A percentile compares a stretch with the other conserved stretches of the same genome.
These are phyloP conservation scores for Ceratocystis ficicola DNA, from an alignment of 2,329 filamentous ascomycete genomes.

Conservation along the genomic window DNA sequence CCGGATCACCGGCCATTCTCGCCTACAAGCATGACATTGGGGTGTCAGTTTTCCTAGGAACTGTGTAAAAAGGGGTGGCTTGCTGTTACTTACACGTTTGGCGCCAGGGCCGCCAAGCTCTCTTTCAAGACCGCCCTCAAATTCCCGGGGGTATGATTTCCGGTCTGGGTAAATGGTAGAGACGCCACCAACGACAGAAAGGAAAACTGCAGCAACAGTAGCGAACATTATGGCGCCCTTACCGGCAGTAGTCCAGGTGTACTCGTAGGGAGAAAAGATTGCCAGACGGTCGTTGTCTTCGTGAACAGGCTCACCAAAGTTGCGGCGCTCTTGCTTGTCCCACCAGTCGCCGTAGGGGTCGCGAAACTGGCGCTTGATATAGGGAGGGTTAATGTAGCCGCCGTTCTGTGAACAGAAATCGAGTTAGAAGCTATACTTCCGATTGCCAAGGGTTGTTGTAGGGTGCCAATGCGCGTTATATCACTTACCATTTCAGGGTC, in stretches of 20 bases:
- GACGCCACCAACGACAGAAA: slow-evolving; percentile 55
- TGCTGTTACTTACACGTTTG: slow-evolving; percentile 44
- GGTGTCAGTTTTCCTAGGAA: slow-evolving; percentile 11
- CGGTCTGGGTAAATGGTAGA: slow-evolving; percentile 60
- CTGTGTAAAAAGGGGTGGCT: neutral
- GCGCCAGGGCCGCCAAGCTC: slow-evolving; percentile 62
- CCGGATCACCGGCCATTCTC: slow-evolving; percentile 43
- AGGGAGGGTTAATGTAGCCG: slow-evolving; percentile 66
- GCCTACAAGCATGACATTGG: slow-evolving; percentile 32
- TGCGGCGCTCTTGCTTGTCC: slow-evolving; percentile 93
- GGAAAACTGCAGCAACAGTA: slow-evolving; percentile 50
- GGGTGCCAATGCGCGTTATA: neutral
- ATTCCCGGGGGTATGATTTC: slow-evolving; percentile 56
- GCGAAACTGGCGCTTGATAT: slow-evolving; percentile 78
- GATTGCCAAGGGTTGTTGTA: no score
- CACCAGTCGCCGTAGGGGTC: slow-evolving; percentile 92
- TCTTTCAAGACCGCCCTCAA: slow-evolving; percentile 57
- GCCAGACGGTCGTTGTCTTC: slow-evolving; percentile 92
- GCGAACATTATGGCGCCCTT: slow-evolving; percentile 59
- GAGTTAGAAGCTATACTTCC: slow-evolving; percentile 2
- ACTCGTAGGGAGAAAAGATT: slow-evolving; percentile 78
- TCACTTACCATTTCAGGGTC: slow-evolving; percentile 53
- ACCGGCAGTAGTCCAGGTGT: slow-evolving; percentile 65
- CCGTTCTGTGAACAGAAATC: slow-evolving; percentile 49
- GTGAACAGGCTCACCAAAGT: slow-evolving; percentile 92